Evolutionary conservation across 306 rosid genomes (phyloP).

Genomic region (Pachyrhizus erosus): DNA sequence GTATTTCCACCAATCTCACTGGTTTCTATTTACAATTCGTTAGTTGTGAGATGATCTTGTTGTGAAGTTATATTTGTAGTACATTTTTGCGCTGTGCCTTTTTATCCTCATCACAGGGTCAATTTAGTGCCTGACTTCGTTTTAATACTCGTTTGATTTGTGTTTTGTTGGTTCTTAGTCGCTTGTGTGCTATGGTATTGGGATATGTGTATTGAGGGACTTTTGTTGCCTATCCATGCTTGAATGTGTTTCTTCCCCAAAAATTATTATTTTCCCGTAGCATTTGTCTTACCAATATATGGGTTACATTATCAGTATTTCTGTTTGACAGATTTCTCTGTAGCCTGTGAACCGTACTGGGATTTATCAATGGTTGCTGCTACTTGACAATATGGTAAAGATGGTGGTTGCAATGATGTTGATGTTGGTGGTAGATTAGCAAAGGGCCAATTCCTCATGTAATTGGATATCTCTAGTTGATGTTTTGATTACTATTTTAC

Average conservation of each 20-base stretch:
- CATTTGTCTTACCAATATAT: conserved; percentile 25
- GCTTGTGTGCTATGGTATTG: not conserved
- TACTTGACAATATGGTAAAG: conserved; percentile 27
- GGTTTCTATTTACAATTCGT: not conserved
- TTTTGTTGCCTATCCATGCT: conserved; percentile 32
- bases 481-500: conserved; percentile 28
- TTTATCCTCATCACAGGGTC: not conserved
- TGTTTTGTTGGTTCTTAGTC: conserved; percentile 26
- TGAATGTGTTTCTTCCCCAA: not conserved
- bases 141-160: conserved; percentile 20
- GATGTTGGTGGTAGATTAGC: conserved; percentile 43
- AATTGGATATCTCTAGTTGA: conserved; percentile 17
- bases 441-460: conserved; percentile 14
- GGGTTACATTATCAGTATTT: conserved; percentile 40
- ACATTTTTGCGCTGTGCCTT: conserved; percentile 17
- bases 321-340: conserved; percentile 30
- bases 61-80: conserved; percentile 21
- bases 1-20: conserved; percentile 7
- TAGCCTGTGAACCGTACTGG: conserved; percentile 37
- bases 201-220: not conserved
- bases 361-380: conserved; percentile 47
- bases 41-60: conserved; percentile 35
- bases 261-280: not conserved
- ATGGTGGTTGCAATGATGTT: conserved; percentile 13
- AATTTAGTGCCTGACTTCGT: not conserved